Evolutionary conservation across 1,139 yeast genomes (phyloP), one percentile per base, ranked within the genome.

Genomic region (Pichia sp.): DNA sequence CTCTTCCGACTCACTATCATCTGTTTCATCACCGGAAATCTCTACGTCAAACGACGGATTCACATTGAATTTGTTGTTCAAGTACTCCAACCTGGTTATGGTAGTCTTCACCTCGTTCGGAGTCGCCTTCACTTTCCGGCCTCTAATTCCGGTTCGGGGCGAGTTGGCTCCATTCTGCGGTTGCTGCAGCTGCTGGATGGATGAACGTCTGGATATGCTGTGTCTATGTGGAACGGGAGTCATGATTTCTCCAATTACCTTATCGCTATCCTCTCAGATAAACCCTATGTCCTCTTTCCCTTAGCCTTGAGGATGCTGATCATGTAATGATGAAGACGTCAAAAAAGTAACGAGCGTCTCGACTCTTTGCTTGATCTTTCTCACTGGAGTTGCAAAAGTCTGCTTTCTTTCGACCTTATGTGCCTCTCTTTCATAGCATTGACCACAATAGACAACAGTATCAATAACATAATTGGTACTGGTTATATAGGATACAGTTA

Each of bases 41-140:
- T 57, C 61, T 33, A 55, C 50, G 17, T 53, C 56, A 46, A 53
- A 53, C 1, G 56, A 49, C 10, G 58, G 53, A 29, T 53, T 40
- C 6, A 20, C 33, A 42, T 55, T 55, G 24, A 55, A 55, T n/a
- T 53, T 55, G 6, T 47, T 43, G 41, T 55, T 53, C 31, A 55
- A 34, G 27, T 50, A 55, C 17, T 53, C 52, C 6, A 55, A 17
- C 29, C 58, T 41, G 4, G 52, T 20, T 36, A 46, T 40, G 16
- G 52, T 48, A 9, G 53, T 44, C 34, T 45, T 47, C 38, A 47
- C 31, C 8, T 52, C 55, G 12, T 50, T 36, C 12, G 47, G 38
- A 24, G 51, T 51, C 31, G 40, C n/a, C 40, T 29, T 46, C 27
- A 43, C 10, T 20, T 24, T 24, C 30, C 46, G 17, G 20, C 31